These are phyloP conservation scores for Suillus fuscotomentosus DNA, from an alignment of 768 basidiomycete species.

Conservation along the genomic window DNA sequence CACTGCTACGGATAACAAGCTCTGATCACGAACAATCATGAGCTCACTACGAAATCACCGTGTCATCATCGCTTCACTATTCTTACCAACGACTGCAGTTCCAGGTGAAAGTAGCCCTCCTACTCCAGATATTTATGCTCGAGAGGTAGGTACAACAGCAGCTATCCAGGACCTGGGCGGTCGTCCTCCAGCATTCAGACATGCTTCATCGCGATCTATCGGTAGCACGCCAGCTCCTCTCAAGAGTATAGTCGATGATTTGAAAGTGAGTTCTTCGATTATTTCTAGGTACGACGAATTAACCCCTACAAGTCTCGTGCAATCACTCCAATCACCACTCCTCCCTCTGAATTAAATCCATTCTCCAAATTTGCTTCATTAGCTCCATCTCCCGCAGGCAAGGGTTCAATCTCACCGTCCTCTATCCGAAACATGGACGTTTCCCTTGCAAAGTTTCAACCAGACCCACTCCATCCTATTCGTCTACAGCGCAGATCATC, in stretches of 20 bases:
- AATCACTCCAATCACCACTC: constrained; percentile 41
- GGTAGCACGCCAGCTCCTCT: constrained; percentile 34
- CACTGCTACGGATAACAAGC: not conserved
- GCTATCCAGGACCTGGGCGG: constrained; percentile 9
- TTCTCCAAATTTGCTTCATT: constrained; percentile 47
- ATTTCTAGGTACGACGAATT: not conserved
- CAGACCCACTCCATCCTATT: constrained; percentile 36
- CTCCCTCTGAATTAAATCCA: constrained; percentile 50
- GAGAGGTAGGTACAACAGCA: constrained; percentile 11
- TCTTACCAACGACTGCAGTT: constrained; percentile 73
- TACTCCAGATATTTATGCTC: constrained; percentile 41
- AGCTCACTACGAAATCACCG: constrained; percentile 71
- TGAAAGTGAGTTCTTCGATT: constrained; percentile 46
- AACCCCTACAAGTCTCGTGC: constrained; percentile 33
- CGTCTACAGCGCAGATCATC: constrained; percentile 55
- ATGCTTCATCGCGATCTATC: constrained; percentile 18
- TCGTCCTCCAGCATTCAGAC: constrained; percentile 17
- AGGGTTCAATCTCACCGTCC: constrained; percentile 11
- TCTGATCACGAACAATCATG: constrained; percentile 39
- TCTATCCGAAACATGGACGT: constrained; percentile 17
- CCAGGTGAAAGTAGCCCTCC: constrained; percentile 52
- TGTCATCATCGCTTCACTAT: constrained; percentile 80
- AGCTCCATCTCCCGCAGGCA: constrained; percentile 31
- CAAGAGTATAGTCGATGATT: constrained; percentile 78
- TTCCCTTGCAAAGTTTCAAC: constrained; percentile 48